Evolutionary conservation across 371 early-diverging fungal genomes (phyloP).

Genomic region (Lichtheimia corymbifera): DNA sequence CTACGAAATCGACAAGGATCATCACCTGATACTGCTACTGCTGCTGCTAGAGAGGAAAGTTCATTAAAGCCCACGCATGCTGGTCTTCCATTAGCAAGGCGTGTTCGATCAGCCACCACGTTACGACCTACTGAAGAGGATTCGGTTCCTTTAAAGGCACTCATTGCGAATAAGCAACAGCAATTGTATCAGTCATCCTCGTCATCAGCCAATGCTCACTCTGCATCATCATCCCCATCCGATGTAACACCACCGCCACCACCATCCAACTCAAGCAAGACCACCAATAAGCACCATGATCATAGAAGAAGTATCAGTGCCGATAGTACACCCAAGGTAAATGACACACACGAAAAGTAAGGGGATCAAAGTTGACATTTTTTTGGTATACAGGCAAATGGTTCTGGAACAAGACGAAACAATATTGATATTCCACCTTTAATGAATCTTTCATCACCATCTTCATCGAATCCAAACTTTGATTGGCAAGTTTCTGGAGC

Average conservation of each 20-base stretch:
- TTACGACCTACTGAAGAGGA: constrained; percentile 35
- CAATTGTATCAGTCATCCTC: constrained; percentile 20
- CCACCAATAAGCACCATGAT: constrained; percentile 7
- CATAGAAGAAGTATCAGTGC: constrained; percentile 48
- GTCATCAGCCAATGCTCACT: not conserved
- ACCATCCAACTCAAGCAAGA: not conserved
- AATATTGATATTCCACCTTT: constrained; percentile 13
- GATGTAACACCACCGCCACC: no score
- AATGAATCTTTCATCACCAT: not conserved
- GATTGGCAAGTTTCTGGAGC: constrained; percentile 3
- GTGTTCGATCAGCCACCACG: constrained; percentile 44
- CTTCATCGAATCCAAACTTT: constrained; percentile 5
- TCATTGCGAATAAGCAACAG: constrained; percentile 33
- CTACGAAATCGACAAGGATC: constrained; percentile 6
- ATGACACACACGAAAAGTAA: not conserved
- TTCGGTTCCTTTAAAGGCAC: constrained; percentile 31
- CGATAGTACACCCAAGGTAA: constrained; percentile 25
- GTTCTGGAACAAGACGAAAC: not conserved
- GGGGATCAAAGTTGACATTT: not conserved
- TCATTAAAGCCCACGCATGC: constrained; percentile 5
- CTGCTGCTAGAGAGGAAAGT: not conserved
- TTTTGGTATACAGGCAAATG: not conserved
- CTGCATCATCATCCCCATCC: not conserved
- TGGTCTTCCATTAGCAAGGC: constrained; percentile 28
- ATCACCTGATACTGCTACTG: not conserved